Evolutionary conservation across 352 stramenopile species (phyloP).

Genomic region (Aphanomyces astaci): DNA sequence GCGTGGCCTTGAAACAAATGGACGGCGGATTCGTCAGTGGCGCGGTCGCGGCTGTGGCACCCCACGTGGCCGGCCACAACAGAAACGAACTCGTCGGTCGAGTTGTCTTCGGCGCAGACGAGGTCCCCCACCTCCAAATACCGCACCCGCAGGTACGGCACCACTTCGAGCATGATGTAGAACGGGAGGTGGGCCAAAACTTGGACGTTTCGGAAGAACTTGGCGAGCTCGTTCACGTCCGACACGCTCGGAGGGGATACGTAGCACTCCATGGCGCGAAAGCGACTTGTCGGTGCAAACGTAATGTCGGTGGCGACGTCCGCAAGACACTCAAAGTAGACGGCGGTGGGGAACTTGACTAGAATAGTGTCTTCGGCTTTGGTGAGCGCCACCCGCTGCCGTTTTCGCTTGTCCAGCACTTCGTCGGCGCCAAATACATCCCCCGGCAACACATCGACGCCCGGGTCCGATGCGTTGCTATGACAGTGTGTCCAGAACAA

Average conservation of each 20-base stretch:
- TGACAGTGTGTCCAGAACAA: too few species aligned
- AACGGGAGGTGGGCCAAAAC: conserved; percentile 5
- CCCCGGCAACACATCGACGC: neutral
- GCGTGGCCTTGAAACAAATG: neutral
- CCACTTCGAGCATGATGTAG: neutral
- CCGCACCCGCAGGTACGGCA: conserved; percentile 6
- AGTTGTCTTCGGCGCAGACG: conserved; percentile 12
- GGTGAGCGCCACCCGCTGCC: neutral
- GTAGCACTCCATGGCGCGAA: neutral
- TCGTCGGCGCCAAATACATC: conserved; percentile 18
- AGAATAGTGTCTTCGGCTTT: neutral
- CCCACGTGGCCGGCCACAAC: neutral
- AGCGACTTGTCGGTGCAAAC: neutral
- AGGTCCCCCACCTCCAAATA: neutral
- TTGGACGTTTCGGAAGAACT: neutral
- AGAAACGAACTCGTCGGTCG: neutral
- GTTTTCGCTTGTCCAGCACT: neutral
- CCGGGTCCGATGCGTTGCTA: neutral
- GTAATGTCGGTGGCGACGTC: neutral
- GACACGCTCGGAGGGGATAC: neutral
- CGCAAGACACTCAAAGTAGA: neutral
- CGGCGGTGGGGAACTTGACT: neutral
- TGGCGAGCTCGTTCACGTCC: neutral
- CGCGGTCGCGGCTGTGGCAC: conserved; percentile 10
- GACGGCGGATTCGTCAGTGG: neutral